Evolutionary conservation across 768 basidiomycete species (phyloP).

Genomic region (Mycena vitilis): DNA sequence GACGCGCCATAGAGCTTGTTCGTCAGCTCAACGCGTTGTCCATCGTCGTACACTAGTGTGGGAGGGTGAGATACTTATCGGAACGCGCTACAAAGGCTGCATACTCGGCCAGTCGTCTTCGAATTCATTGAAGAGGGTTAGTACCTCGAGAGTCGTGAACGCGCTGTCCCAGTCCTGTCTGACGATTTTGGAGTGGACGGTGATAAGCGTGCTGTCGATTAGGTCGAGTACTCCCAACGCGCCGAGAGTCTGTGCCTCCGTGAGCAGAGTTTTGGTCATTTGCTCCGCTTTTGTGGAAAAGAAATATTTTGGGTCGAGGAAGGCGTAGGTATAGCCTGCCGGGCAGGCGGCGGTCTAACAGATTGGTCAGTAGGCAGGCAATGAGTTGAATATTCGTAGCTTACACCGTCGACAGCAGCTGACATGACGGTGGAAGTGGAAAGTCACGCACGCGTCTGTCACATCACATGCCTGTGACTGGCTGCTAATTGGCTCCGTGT

Average conservation of each 20-base stretch:
- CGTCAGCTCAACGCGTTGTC: conserved; percentile 44
- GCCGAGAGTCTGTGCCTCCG: conserved; percentile 46
- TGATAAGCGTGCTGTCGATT: conserved; percentile 47
- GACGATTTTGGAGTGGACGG: conserved; percentile 45
- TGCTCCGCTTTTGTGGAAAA: conserved; percentile 45
- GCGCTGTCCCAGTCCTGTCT: conserved; percentile 49
- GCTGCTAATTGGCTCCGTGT: no score
- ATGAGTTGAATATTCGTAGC: background rate
- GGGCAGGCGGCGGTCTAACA: conserved; percentile 37
- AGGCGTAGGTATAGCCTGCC: conserved; percentile 42
- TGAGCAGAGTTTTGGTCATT: conserved; percentile 42
- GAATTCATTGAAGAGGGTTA: conserved; percentile 47
- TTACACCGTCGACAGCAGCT: background rate
- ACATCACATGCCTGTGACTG: no score
- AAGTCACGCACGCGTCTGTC: no score
- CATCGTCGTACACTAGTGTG: conserved; percentile 47
- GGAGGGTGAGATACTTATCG: conserved; percentile 1
- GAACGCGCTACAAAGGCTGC: conserved; percentile 18
- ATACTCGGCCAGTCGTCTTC: conserved; percentile 48
- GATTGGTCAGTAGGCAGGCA: background rate
- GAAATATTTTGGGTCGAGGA: conserved; percentile 46
- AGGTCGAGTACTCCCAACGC: conserved; percentile 49
- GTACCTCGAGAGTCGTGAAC: conserved; percentile 46
- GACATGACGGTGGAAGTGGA: background rate
- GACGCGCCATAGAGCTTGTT: conserved; percentile 50